Base-by-base conservation (phyloP, 352 stramenopile species). In the Phytophthora sp. region DNA sequence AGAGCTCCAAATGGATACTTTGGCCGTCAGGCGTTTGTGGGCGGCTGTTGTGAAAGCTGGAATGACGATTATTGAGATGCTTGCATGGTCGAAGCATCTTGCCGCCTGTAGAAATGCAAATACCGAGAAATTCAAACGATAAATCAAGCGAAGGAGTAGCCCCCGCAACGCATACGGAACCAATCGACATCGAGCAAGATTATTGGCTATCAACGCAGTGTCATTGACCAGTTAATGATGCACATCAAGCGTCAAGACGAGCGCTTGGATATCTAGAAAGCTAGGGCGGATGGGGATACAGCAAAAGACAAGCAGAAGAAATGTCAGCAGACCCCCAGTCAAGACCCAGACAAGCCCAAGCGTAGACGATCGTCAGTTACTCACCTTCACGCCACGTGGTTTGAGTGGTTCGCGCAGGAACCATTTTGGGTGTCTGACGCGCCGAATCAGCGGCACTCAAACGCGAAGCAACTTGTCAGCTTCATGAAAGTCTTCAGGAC, bases 401-500 rank as follows among this genome's bases (percentile, higher is more conserved):
- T 61, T 23, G 30, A 52, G 12, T 68, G 52, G 58, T 58, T 51
- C 36, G 49, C 52, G 9, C 50, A 51, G 1, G 49, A 55, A 12
- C 58, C 59, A 2, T 49, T 20, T 7, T 66, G 59, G 35, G 9
- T 56, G 0, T 20, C 44, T 0, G 21, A 36, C 7, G 26, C 31
- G 8, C 31, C 38, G 1, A 74, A 74, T 18, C 49, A 42, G 7
- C 35, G 63, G 47, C 44, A 52, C 11, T 69, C 59, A 1, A 44
- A 68, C 44, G 21, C 54, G 1, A 69, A 66, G 23, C 46, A 51
- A 41, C 47, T 66, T 7, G 59, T 74, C 3, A 35, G 31, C 12
- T 63, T 63, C 18, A 69, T 69, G 54, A 69, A 66, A 47, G 46
- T 69, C 1, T 69, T 74, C 27, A 15, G 35, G 0, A 26, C 1